These are phyloP conservation scores for Clavariopsis aquatica DNA, from an alignment of 495 filamentous ascomycete species.

Conservation along the genomic window DNA sequence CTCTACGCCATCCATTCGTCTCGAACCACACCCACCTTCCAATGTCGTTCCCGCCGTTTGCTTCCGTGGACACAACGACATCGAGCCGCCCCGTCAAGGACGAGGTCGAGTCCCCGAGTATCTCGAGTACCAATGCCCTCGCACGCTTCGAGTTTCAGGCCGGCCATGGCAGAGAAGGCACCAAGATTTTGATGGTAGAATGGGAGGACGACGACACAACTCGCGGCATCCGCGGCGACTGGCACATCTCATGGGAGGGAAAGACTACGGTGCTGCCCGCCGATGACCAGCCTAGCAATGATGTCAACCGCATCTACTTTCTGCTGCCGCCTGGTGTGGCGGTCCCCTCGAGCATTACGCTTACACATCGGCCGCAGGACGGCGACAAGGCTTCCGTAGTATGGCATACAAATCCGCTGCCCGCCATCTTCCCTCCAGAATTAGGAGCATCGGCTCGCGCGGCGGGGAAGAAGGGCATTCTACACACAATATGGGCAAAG, in stretches of 20 bases:
- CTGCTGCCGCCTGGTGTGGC: conserved; percentile 65
- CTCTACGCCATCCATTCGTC: no score
- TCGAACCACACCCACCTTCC: no score
- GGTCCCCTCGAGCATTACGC: conserved; percentile 67
- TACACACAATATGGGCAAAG: conserved; percentile 83
- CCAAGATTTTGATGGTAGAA: conserved; percentile 82
- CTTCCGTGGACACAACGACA: conserved; percentile 44
- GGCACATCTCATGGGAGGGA: conserved; percentile 77
- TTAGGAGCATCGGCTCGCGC: conserved; percentile 64
- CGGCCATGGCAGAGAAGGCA: conserved; percentile 74
- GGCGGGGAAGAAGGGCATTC: conserved; percentile 71
- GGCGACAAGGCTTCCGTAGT: conserved; percentile 39
- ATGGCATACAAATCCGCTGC: conserved; percentile 67
- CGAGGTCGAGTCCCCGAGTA: conserved; percentile 47
- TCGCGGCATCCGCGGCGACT: conserved; percentile 51
- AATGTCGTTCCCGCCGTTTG: conserved; percentile 42
- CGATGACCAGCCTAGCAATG: conserved; percentile 57
- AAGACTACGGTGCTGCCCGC: conserved; percentile 68
- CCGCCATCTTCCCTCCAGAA: conserved; percentile 76
- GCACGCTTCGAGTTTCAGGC: conserved; percentile 86
- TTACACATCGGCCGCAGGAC: conserved; percentile 52
- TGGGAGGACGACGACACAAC: conserved; percentile 65
- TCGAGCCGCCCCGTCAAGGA: conserved; percentile 31
- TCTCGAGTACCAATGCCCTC: conserved; percentile 53
- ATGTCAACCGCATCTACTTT: conserved; percentile 69